These are phyloP conservation scores for Boletus pseudo-olivaceus DNA, from an alignment of 768 basidiomycete genomes.

Conservation along the genomic window DNA sequence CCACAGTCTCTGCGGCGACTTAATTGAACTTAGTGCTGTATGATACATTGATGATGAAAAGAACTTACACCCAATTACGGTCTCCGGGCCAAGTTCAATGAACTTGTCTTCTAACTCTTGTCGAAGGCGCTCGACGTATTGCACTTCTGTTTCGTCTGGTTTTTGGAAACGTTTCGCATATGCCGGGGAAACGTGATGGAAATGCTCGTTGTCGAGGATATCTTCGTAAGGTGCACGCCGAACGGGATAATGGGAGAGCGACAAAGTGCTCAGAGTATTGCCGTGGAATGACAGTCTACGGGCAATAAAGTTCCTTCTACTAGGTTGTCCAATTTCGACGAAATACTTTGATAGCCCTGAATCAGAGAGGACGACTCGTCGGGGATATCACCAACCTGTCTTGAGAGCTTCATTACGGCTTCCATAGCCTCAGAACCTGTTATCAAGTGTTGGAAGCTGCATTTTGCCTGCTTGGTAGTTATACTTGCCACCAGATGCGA, in stretches of 20 bases:
- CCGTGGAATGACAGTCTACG: slow-evolving; percentile 82
- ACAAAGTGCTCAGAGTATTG: slow-evolving; percentile 70
- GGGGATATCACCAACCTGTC: slow-evolving; percentile 50
- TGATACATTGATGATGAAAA: background rate
- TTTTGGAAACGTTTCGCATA: slow-evolving; percentile 78
- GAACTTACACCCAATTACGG: slow-evolving; percentile 73
- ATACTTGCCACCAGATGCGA: slow-evolving; percentile 67
- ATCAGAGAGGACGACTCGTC: slow-evolving; percentile 4
- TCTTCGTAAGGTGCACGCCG: slow-evolving; percentile 67
- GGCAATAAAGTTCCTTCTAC: slow-evolving; percentile 77
- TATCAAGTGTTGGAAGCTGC: background rate
- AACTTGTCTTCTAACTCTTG: slow-evolving; percentile 87
- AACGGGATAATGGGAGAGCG: slow-evolving; percentile 61
- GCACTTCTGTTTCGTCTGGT: slow-evolving; percentile 65
- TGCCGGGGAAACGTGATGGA: slow-evolving; percentile 86
- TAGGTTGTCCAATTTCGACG: slow-evolving; percentile 61
- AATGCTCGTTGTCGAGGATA: slow-evolving; percentile 61
- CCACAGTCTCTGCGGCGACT: slow-evolving; percentile 86
- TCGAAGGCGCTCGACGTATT: slow-evolving; percentile 74
- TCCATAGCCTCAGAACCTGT: slow-evolving; percentile 90
- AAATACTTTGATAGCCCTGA: slow-evolving; percentile 49
- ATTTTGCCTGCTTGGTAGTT: background rate
- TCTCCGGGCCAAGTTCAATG: slow-evolving; percentile 74
- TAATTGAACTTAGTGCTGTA: background rate
- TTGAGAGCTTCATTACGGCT: slow-evolving; percentile 73